Conservation (phyloP, 495 filamentous ascomycete species). For the Xylaria grammica region DNA sequence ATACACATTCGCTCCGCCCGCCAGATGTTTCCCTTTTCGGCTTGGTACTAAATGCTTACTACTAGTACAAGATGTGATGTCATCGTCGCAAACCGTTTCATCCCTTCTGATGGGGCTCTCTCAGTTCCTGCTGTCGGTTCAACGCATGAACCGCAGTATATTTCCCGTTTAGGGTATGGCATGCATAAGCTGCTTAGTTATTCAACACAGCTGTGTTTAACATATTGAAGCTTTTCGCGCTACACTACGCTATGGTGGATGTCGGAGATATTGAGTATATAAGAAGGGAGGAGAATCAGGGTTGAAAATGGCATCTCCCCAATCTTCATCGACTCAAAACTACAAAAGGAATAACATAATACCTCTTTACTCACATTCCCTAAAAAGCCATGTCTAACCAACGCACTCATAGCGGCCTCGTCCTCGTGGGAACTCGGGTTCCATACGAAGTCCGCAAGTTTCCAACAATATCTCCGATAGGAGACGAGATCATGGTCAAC, state of each 20-base stretch:
- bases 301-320: slow-evolving; percentile 10
- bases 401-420: slow-evolving; percentile 48
- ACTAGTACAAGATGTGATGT: background rate
- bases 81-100: background rate
- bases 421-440: slow-evolving; percentile 38
- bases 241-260: background rate
- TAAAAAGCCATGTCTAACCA: background rate
- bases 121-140: no score
- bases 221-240: background rate
- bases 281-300: background rate
- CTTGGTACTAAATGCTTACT: background rate
- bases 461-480: slow-evolving; percentile 45
- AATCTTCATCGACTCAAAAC: slow-evolving; percentile 3
- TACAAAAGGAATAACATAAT: background rate
- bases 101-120: no score
- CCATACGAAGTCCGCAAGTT: slow-evolving; percentile 42
- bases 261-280: background rate
- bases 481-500: slow-evolving; percentile 45
- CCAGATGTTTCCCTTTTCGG: slow-evolving; percentile 16
- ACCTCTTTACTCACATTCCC: background rate
- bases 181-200: background rate
- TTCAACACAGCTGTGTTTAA: background rate
- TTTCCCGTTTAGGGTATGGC: background rate
- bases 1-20: background rate
- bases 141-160: slow-evolving; percentile 14